Conservation (phyloP, 805 yeast species). For the Hanseniaspora vineae region DNA sequence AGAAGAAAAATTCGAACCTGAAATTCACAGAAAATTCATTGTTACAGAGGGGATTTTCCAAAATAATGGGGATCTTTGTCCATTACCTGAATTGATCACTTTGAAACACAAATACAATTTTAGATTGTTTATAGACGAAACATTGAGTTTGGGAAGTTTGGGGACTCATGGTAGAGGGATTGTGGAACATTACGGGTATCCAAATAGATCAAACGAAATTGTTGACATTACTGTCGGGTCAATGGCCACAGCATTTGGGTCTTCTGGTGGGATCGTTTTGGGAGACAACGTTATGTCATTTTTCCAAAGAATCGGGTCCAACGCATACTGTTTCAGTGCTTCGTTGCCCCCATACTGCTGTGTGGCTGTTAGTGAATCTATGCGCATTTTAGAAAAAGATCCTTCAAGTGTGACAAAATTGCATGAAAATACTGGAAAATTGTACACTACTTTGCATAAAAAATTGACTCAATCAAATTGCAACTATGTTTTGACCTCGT, state of each 20-base stretch:
- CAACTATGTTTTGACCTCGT: conserved; percentile 34
- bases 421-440: conserved; percentile 29
- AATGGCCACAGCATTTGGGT: conserved; percentile 65
- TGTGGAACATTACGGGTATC: conserved; percentile 57
- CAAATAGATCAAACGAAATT: conserved; percentile 37
- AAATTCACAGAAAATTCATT: conserved; percentile 74
- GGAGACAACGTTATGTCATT: conserved; percentile 74
- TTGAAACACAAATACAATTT: conserved; percentile 74
- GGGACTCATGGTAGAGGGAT: conserved; percentile 82
- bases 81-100: conserved; percentile 52
- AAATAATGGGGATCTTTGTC: conserved; percentile 67
- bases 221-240: conserved; percentile 83
- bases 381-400: conserved; percentile 34
- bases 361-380: conserved; percentile 41
- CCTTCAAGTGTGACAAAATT: conserved; percentile 23
- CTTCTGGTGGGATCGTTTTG: conserved; percentile 89
- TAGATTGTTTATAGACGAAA: conserved; percentile 78
- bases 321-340: conserved; percentile 89
- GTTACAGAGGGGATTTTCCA: conserved; percentile 85
- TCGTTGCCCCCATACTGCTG: conserved; percentile 89
- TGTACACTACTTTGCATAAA: conserved; percentile 29
- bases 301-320: conserved; percentile 84
- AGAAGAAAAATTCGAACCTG: conserved; percentile 50
- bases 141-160: conserved; percentile 72
- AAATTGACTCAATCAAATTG: conserved; percentile 11